Evolutionary conservation across 1,284 basidiomycete genomes (phyloP), one percentile per base, ranked within the genome.

Genomic region (Rhodotorula glutinis): DNA sequence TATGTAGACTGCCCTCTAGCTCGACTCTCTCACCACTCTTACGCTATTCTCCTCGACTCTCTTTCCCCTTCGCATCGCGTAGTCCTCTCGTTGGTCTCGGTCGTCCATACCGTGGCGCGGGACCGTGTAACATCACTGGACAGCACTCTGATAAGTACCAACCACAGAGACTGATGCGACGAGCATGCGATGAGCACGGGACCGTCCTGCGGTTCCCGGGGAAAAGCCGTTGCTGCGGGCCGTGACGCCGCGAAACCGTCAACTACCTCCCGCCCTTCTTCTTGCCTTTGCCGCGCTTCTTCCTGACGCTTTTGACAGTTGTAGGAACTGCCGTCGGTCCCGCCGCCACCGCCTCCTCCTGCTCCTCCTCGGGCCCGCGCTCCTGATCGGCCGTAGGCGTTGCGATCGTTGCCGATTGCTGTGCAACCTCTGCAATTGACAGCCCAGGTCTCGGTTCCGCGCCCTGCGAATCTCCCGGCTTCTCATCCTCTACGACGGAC

Each of bases 271-370:
- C 41, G 10, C 54, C 56, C 62, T 60, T 64, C 60, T 61, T 65
- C 62, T 69, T 64, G 21, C 56, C 60, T 41, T 63, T 69, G 27
- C 40, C 41, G 51, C 55, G 61, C 56, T 68, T 67, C 62, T 71
- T 71, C 56, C 65, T 57, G 17, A 65, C 66, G 14, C 64, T 66
- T 55, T 72, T 66, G 54, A 72, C 70, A 13, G 56, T 52, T 2
- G 57, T 60, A 19, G 63, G 61, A 2, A 66, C 46, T 5, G 57
- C 53, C 19, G 52, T 41, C 3, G 56, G 55, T 7, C 46, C 49
- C 14, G 53, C 49, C 11, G 57, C 51, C 3, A 49, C 46, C 16
- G 9, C n/a, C 21, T 53, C 46, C 29, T 30, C 44, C 16, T 49
- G 33, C 52, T 43, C 52, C 14, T 29, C 41, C 16, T 21, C 21